A percentile compares a stretch with the other conserved stretches of the same genome.
Conservation (phyloP, 352 stramenopile genomes). For the Phytopythium aichiense region DNA sequence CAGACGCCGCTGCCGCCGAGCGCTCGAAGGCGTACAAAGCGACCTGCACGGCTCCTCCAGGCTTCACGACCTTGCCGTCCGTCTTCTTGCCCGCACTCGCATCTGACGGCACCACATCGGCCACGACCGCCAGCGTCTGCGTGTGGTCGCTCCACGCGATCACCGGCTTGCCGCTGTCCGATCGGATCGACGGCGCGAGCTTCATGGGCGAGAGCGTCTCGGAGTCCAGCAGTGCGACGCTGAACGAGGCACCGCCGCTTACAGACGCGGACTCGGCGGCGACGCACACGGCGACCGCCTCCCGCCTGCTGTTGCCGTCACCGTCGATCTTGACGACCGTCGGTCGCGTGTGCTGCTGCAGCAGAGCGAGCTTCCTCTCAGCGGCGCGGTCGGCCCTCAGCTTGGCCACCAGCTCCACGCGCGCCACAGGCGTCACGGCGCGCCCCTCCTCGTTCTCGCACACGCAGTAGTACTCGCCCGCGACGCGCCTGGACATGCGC, state of each 20-base stretch:
- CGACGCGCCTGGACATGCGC: constrained; percentile 36
- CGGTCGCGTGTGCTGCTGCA: neutral
- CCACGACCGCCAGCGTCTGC: constrained; percentile 15
- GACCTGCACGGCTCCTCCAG: constrained; percentile 3
- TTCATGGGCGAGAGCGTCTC: constrained; percentile 12
- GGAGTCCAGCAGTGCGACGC: neutral
- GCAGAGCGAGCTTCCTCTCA: neutral
- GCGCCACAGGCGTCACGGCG: constrained; percentile 24
- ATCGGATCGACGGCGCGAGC: constrained; percentile 13
- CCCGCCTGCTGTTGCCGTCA: neutral
- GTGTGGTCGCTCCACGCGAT: constrained; percentile 9
- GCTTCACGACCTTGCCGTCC: neutral
- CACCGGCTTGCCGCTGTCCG: constrained; percentile 6
- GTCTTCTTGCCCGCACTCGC: neutral
- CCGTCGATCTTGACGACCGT: neutral
- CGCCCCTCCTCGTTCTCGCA: constrained; percentile 62
- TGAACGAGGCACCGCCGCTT: neutral
- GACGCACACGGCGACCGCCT: neutral
- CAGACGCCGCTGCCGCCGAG: neutral
- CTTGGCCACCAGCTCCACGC: constrained; percentile 21
- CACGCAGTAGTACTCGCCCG: constrained; percentile 54
- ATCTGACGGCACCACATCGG: neutral
- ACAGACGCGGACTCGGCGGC: neutral
- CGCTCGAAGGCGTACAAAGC: constrained; percentile 25
- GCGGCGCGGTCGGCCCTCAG: constrained; percentile 19